Evolutionary conservation across 139 green algal genomes (phyloP).

Genomic region (Medakamo hakoo): DNA sequence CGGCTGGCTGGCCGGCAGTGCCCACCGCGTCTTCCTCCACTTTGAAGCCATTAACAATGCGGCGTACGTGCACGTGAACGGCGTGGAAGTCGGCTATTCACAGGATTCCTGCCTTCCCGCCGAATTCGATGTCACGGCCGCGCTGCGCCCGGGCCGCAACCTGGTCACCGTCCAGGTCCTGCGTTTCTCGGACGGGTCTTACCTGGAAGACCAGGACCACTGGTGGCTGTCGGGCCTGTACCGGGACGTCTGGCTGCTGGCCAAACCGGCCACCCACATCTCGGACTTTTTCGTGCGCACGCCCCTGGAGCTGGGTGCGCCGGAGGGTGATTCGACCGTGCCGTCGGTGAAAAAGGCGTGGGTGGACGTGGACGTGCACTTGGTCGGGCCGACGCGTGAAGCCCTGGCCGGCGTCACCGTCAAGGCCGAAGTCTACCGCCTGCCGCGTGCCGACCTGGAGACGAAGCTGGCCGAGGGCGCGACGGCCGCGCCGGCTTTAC

Average conservation of each 20-base stretch:
- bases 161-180: constrained; percentile 64
- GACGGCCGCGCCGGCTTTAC: background rate
- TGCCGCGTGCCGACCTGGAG: background rate
- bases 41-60: constrained; percentile 80
- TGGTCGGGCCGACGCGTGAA: background rate
- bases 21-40: constrained; percentile 35
- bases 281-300: constrained; percentile 47
- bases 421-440: constrained; percentile 8
- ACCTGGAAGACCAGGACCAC: constrained; percentile 95
- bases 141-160: constrained; percentile 32
- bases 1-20: background rate
- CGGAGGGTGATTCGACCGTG: too few relatives aligned
- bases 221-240: constrained; percentile 74
- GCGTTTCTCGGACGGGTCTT: constrained; percentile 86
- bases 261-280: constrained; percentile 44
- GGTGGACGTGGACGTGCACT: constrained; percentile 1
- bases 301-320: constrained; percentile 39
- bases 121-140: constrained; percentile 76
- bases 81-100: constrained; percentile 59
- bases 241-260: constrained; percentile 21
- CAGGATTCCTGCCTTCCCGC: constrained; percentile 82
- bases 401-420: constrained; percentile 4
- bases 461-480: background rate
- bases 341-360: too few relatives aligned
- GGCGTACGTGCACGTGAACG: constrained; percentile 87